Evolutionary conservation across 192 early-diverging fungal species (phyloP).

Genomic region (Tieghemiomyces parasiticus): DNA sequence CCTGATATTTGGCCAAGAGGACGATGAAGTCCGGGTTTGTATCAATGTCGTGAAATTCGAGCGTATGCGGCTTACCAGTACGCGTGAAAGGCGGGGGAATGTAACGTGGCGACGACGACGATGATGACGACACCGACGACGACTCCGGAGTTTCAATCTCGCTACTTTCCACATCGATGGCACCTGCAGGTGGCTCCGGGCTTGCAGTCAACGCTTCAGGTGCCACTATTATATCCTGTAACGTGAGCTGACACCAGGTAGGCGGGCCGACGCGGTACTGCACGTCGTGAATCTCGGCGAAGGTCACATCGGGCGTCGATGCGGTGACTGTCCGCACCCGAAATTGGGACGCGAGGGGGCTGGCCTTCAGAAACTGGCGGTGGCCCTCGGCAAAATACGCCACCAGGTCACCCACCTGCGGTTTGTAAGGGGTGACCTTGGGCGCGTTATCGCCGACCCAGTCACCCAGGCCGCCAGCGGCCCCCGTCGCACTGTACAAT

Average conservation of each 20-base stretch:
- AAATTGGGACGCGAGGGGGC: constrained; percentile 19
- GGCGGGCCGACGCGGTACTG: constrained; percentile 54
- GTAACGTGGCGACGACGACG: constrained; percentile 10
- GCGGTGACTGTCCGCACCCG: no score
- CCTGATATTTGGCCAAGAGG: constrained; percentile 40
- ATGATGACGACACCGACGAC: constrained; percentile 28
- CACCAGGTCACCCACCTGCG: constrained; percentile 43
- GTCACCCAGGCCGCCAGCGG: constrained; percentile 19
- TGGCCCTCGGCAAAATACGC: constrained; percentile 42
- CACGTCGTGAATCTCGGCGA: constrained; percentile 37
- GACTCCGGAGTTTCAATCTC: constrained; percentile 19
- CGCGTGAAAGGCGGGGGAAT: constrained; percentile 12
- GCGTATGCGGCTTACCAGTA: constrained; percentile 16
- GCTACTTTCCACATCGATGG: constrained; percentile 30
- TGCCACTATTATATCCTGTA: constrained; percentile 17
- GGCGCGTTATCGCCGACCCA: constrained; percentile 32
- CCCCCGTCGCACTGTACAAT: no score
- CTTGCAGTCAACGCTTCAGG: background rate
- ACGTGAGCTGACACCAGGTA: constrained; percentile 39
- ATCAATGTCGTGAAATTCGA: constrained; percentile 59
- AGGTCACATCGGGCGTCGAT: constrained; percentile 24
- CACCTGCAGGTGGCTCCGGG: constrained; percentile 12
- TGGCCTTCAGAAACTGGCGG: constrained; percentile 31
- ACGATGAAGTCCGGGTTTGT: constrained; percentile 55
- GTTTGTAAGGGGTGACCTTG: constrained; percentile 36